Evolutionary conservation across 2,329 filamentous ascomycete genomes (phyloP), one percentile per base, ranked within the genome.

Genomic region (Alternaria dauci): DNA sequence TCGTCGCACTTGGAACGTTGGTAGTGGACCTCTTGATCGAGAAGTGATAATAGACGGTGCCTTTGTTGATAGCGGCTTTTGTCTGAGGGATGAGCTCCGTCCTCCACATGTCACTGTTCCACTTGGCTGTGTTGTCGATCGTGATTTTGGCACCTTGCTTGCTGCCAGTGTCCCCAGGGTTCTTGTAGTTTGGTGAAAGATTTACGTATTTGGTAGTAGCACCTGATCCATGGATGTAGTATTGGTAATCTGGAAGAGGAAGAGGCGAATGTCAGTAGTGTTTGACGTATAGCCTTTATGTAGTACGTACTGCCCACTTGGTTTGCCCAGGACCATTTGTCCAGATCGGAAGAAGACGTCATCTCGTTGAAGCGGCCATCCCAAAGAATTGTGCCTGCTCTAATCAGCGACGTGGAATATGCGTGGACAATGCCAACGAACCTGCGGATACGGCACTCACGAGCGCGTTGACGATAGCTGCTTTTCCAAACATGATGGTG

Each of bases 1-100:
- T 84, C 11, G 82, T 84, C 5, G 83, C 79, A 41, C 83, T 85
- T 0, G 90, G 90, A 0, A 88, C 81, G 71, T 91, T 91, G 18
- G 79, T 83, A 43, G 80, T 81, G 14, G 78, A 81, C 46, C 86
- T 83, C 82, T 85, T 87, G 65, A 92, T 84, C 61, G 85, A 88
- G 79, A 92, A 92, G 77, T 92, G 90, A 77, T 92, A 92, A 79
- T 84, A 90, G 34, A 91, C 85, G 51, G 86, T 88, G 43, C 89
- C 89, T n/a, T 78, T 71, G 67, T 87, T 88, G 76, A 92, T 89
- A 59, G 87, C 82, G 0, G 86, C 86, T 2, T 77, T 85, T 0
- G 89, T 91, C 79, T 91, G 88, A 8, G 90, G 89, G 66, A 93
- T 92, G 61, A 92, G 81, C 79, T 92, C 90, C 0, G 88, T 91